Evolutionary conservation across 2,329 filamentous ascomycete genomes (phyloP), one percentile per base, ranked within the genome.

Genomic region (Hortaea werneckii): DNA sequence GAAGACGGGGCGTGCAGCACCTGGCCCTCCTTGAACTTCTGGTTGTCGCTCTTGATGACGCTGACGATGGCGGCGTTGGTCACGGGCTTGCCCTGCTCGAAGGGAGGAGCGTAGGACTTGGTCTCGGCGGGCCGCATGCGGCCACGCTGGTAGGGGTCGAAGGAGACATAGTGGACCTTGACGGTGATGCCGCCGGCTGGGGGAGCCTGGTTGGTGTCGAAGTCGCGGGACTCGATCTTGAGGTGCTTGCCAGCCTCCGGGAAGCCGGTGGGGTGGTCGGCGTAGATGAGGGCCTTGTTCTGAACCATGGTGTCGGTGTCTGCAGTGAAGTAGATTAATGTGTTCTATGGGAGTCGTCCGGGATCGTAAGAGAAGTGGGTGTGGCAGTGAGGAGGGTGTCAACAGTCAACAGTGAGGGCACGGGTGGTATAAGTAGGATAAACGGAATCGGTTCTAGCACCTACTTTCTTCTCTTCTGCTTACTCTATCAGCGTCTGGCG

Each of bases 111-210:
- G 71, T 88, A 92, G 7, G 84, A 87, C 67, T 83, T 79, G 61
- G 68, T 58, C 32, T 71, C 64, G 5, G 83, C 61, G 41, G 73
- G 66, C 41, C 86, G 81, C 84, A 94, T 89, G 55, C 79, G 78
- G 50, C 83, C 84, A 47, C 88, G 83, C 72, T 85, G 79, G 71
- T 94, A 94, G 1, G 87, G 87, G 65, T 94, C 87, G 68, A 83
- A 83, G 37, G 85, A 89, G 53, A 80, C 73, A 65, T 84, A 87
- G 58, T 83, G 76, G 56, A 83, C 77, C 68, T 87, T 78, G 53
- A 83, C 68, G 29, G 78, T 78, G 41, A 94, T 64, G 37, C 87
- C 82, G 52, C 84, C 83, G 39, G 79, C 74, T 28, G 69, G 67
- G 41, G 80, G 75, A 5, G 76, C 63, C 42, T 76, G 71, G 26